Base-by-base conservation (phyloP, 1,284 basidiomycete genomes). In the Cystobasidium slooffiae region DNA sequence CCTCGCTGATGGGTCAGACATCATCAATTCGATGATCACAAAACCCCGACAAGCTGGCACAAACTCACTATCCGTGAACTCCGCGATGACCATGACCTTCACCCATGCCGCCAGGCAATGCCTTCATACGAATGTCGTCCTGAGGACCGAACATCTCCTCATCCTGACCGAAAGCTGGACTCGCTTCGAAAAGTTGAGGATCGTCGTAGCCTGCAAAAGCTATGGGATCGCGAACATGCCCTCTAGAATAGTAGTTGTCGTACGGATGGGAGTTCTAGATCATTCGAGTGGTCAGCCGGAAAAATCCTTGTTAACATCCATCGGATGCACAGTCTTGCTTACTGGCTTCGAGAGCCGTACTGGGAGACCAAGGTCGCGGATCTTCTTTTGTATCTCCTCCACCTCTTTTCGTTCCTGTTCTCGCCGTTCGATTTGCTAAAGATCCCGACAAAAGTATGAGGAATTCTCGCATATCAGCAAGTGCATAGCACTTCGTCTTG, bases 401-500 rank as follows among this genome's bases (percentile, higher is more conserved):
- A 73, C 20, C 47, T 73, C 56, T 37, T 73, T 55, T 37, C 70
- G 49, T 6, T 61, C 39, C n/a, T 56, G 20, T 31, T 73, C 70
- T 39, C 55, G 51, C 24, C 62, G 56, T 20, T 55, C 51, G 6
- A 55, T n/a, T 43, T 58, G 46, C 70, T 73, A 62, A 9, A 55
- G 22, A 18, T 18, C 1, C 31, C 14, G 12, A 24, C 24, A 31
- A 9, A 31, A 22, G 37, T 1, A 59, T 5, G 8, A 18, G 31
- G 44, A 24, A 8, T 14, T 1, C 49, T 37, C 16, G 14, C 31
- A 31, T 31, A 31, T 31, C 31, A 31, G 31, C 31, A 31, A 31
- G 31, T 31, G 18, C 20, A 7, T 22, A 18, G 22, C 14, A 18
- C 12, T n/a, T 49, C 7, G 24, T 41, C 14, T 68, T 2, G 20